Conservation (phyloP, 2,329 filamentous ascomycete genomes). For the Fusarium veterinarium region DNA sequence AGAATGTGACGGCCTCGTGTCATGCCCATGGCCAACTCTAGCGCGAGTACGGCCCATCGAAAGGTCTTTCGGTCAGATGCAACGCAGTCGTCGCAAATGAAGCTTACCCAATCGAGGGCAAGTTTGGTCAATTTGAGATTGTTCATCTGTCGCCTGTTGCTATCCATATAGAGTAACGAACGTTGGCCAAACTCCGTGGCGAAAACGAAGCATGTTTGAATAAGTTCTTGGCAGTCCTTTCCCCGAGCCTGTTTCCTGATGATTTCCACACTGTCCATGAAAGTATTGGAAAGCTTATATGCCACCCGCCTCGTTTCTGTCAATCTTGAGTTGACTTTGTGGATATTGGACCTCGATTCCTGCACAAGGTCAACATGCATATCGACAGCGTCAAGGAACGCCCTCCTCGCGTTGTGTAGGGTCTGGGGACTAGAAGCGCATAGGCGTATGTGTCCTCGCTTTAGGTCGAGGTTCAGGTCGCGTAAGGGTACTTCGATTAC, state of each 20-base stretch:
- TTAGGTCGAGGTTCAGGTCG: constrained; percentile 85
- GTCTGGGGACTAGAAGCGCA: constrained; percentile 88
- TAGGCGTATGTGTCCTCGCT: constrained; percentile 85
- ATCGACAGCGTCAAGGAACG: constrained; percentile 82
- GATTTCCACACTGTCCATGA: constrained; percentile 98
- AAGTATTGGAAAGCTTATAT: constrained; percentile 95
- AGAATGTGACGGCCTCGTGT: constrained; percentile 93
- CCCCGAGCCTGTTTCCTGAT: constrained; percentile 87
- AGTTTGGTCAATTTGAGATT: constrained; percentile 94
- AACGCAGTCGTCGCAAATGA: constrained; percentile 96
- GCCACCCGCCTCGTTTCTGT: constrained; percentile 96
- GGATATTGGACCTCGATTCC: constrained; percentile 92
- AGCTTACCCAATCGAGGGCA: constrained; percentile 95
- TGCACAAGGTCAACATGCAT: constrained; percentile 89
- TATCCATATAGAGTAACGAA: constrained; percentile 94
- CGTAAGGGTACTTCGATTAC: constrained; percentile 77
- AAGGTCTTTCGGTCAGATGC: constrained; percentile 96
- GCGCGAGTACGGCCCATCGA: constrained; percentile 93
- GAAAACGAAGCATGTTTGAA: constrained; percentile 98
- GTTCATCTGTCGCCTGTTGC: constrained; percentile 95
- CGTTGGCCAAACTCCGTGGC: constrained; percentile 99
- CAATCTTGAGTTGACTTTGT: constrained; percentile 89
- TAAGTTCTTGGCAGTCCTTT: constrained; percentile 91
- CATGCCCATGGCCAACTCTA: constrained; percentile 98
- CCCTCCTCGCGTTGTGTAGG: constrained; percentile 80